Percentiles rank a stretch among this genome's conserved stretches.
phyloP scores from a whole-genome alignment of 164 flowering plant species.

The Sedum album region DNA sequence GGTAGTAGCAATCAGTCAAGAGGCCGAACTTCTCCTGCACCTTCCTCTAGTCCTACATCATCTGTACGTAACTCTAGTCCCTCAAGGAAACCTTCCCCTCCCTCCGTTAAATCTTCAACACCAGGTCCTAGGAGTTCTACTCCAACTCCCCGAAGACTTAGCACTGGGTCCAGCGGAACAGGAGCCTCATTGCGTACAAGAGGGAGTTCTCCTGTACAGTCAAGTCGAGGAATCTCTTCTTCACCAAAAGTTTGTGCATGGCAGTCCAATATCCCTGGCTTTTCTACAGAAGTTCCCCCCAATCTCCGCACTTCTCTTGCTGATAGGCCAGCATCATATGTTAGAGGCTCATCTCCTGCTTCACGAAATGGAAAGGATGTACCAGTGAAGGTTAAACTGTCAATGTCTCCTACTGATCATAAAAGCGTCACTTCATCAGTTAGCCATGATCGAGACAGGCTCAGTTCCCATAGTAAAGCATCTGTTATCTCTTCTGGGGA shows the following conservation, averaged over 20 bases:
- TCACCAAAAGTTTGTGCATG: slow-evolving; percentile 85
- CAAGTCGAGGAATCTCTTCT: slow-evolving; percentile 69
- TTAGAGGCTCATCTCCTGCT: slow-evolving; percentile 93
- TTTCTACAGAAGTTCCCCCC: slow-evolving; percentile 86
- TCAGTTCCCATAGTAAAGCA: slow-evolving; percentile 72
- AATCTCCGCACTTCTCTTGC: slow-evolving; percentile 90
- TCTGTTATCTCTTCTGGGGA: slow-evolving; percentile 85
- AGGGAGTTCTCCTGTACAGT: slow-evolving; percentile 62
- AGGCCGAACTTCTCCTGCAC: slow-evolving; percentile 67
- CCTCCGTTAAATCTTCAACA: slow-evolving; percentile 55
- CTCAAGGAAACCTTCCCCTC: slow-evolving; percentile 61
- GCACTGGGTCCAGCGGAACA: slow-evolving; percentile 49
- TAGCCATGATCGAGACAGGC: slow-evolving; percentile 64
- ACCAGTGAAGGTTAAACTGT: slow-evolving; percentile 46
- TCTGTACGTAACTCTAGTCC: slow-evolving; percentile 39
- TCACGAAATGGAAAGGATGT: slow-evolving; percentile 64
- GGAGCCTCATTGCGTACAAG: slow-evolving; percentile 41
- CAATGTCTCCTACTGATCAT: slow-evolving; percentile 87
- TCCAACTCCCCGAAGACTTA: slow-evolving; percentile 62
- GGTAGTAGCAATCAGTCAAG: slow-evolving; percentile 35
- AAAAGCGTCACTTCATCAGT: slow-evolving; percentile 70
- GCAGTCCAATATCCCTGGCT: slow-evolving; percentile 86
- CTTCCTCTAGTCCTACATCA: slow-evolving; percentile 57
- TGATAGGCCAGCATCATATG: slow-evolving; percentile 80
- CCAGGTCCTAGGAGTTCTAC: slow-evolving; percentile 61